Evolutionary conservation across 768 basidiomycete genomes (phyloP), one percentile per base, ranked within the genome.

Genomic region (Lactarius indigo): DNA sequence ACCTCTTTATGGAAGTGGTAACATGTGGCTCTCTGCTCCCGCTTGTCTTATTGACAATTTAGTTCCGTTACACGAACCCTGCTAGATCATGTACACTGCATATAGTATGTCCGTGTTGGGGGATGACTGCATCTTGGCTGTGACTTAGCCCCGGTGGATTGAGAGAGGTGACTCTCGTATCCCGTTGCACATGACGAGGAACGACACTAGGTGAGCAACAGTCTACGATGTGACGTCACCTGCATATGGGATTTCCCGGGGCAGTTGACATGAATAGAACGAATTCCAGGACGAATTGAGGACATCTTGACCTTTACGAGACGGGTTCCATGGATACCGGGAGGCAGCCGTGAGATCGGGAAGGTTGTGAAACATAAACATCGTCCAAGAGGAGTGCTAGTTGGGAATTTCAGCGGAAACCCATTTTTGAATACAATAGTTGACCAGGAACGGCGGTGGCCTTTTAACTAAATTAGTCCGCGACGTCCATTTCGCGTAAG

Each of bases 401-500:
- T 41, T 67, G 61, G 57, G 65, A 66, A 66, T 23, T 26, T 57
- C 23, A 35, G 60, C 44, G 56, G 58, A 50, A 50, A 50, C 47
- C 35, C 17, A 41, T 8, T 42, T 42, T 50, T 66, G 61, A 35
- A 52, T 57, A 57, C 65, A 62, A 63, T 63, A 59, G 58, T 67
- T 31, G 9, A 42, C 66, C 66, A 63, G 66, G 62, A 67, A 67
- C 66, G 57, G 65, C 5, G 37, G 30, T 61, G 55, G 30, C 54
- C 65, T 37, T 26, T 42, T 47, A 41, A 57, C 47, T 57, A 61
- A 57, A 66, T 56, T 61, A 28, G 50, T 52, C 50, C 13, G 50
- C 6, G 50, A 52, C 4, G n/a, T 26, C 65, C 60, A 62, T 57
- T 66, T 66, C 65, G 65, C 66, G 57, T 67, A 63, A 67, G 57